Conservation (phyloP, 1,284 basidiomycete genomes). For the Moesziomyces antarcticus region DNA sequence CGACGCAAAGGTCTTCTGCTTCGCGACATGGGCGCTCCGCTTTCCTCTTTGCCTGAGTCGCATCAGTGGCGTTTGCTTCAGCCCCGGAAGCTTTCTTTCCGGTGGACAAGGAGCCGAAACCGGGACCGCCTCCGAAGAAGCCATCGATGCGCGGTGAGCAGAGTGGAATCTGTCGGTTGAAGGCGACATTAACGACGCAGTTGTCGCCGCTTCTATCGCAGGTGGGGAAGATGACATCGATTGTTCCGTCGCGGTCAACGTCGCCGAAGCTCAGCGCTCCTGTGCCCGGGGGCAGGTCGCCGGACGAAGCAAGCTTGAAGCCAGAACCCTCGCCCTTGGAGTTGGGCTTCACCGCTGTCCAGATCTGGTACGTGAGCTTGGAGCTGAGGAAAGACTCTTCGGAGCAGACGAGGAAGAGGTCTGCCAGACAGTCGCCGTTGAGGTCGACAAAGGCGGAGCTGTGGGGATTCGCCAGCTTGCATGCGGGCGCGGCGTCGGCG, state of each 20-base stretch:
- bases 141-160: constrained; percentile 71
- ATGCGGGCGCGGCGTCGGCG: constrained; percentile 68
- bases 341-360: constrained; percentile 71
- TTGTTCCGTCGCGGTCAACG: constrained; percentile 93
- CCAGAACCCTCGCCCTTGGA: constrained; percentile 70
- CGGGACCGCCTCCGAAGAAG: constrained; percentile 48
- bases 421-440: constrained; percentile 93
- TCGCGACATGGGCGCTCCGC: constrained; percentile 69
- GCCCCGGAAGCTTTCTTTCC: constrained; percentile 4
- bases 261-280: constrained; percentile 90
- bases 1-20: constrained; percentile 82
- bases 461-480: constrained; percentile 85
- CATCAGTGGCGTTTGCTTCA: not conserved
- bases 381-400: constrained; percentile 67
- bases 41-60: not conserved
- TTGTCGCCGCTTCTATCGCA: constrained; percentile 73
- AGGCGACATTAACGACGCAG: constrained; percentile 90
- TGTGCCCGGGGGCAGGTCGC: constrained; percentile 79
- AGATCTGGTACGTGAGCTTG: constrained; percentile 79
- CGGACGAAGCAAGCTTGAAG: constrained; percentile 78
- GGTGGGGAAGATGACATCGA: constrained; percentile 91
- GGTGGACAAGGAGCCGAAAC: constrained; percentile 17
- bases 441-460: constrained; percentile 95
- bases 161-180: constrained; percentile 88
- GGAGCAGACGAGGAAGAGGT: constrained; percentile 89